These are phyloP conservation scores for Mycena indigotica DNA, from an alignment of 768 basidiomycete genomes.

Conservation along the genomic window DNA sequence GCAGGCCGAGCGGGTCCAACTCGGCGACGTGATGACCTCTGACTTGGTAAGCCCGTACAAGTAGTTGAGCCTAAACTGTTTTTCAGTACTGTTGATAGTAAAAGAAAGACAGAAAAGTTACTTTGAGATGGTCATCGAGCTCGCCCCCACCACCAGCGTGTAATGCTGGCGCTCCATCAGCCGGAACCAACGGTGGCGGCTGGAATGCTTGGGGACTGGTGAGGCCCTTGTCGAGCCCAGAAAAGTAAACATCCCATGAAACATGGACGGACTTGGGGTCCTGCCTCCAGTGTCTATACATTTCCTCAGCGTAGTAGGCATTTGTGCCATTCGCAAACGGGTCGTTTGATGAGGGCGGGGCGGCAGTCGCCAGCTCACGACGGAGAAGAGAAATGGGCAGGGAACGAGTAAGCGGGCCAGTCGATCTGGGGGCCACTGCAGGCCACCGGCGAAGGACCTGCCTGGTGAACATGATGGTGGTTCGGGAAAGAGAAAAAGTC, in stretches of 20 bases:
- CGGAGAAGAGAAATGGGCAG: slow-evolving; percentile 20
- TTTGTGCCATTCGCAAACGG: slow-evolving; percentile 93
- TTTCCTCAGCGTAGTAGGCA: slow-evolving; percentile 93
- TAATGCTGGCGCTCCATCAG: slow-evolving; percentile 80
- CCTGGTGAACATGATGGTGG: slow-evolving; percentile 36
- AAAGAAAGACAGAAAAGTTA: slow-evolving; percentile 30
- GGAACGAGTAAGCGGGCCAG: slow-evolving; percentile 18
- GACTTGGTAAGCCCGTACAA: slow-evolving; percentile 98
- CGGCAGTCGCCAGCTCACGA: slow-evolving; percentile 48
- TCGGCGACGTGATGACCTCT: slow-evolving; percentile 96
- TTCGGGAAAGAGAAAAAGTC: background rate
- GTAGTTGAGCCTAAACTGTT: slow-evolving; percentile 97
- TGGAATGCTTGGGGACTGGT: slow-evolving; percentile 80
- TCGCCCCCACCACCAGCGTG: slow-evolving; percentile 71
- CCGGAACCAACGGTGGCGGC: slow-evolving; percentile 76
- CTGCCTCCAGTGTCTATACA: slow-evolving; percentile 91
- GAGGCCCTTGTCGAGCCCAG: slow-evolving; percentile 88
- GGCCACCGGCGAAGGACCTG: slow-evolving; percentile 38
- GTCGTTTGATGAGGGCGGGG: slow-evolving; percentile 74
- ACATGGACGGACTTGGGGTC: slow-evolving; percentile 91
- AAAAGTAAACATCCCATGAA: slow-evolving; percentile 95
- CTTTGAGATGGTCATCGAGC: slow-evolving; percentile 94
- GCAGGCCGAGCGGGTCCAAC: slow-evolving; percentile 92
- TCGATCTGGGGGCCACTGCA: slow-evolving; percentile 22
- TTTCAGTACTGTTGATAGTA: slow-evolving; percentile 2